Conservation (phyloP, 169 alveolate genomes). For the Plasmodium gaboni region DNA sequence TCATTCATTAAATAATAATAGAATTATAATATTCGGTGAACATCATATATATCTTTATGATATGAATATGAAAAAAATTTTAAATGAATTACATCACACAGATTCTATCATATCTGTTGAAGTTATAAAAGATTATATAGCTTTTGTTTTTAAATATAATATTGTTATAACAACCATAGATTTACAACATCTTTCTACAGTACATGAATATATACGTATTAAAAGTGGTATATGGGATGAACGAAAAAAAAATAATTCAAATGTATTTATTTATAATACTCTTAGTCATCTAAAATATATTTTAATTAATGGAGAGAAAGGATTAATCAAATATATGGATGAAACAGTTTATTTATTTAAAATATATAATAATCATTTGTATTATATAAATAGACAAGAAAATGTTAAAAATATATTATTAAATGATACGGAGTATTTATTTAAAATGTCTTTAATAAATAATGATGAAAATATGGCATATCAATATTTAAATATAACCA, state of each 20-base stretch:
- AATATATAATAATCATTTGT: conserved; percentile 33
- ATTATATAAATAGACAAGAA: conserved; percentile 47
- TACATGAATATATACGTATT: conserved; percentile 73
- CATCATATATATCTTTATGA: conserved; percentile 63
- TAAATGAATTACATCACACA: conserved; percentile 75
- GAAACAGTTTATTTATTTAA: conserved; percentile 66
- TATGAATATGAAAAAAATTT: conserved; percentile 31
- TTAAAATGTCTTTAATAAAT: conserved; percentile 40
- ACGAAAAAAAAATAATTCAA: conserved; percentile 23
- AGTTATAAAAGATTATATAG: conserved; percentile 76
- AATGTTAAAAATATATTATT: conserved; percentile 8
- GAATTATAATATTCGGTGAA: conserved; percentile 28
- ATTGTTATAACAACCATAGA: conserved; percentile 81
- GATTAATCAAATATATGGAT: conserved; percentile 62
- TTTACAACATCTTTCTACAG: conserved; percentile 75
- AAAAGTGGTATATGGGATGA: conserved; percentile 86
- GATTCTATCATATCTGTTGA: conserved; percentile 77
- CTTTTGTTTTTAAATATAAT: conserved; percentile 78
- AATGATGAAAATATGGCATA: conserved; percentile 50
- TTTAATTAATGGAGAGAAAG: conserved; percentile 62
- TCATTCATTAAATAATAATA: conserved; percentile 54
- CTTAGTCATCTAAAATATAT: conserved; percentile 65
- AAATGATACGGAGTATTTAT: conserved; percentile 52
- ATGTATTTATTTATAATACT: conserved; percentile 78
- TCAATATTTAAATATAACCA: conserved; percentile 24